These are phyloP conservation scores for Rhytidhysteron rufulum DNA, from an alignment of 2,329 filamentous ascomycete genomes.

Conservation along the genomic window DNA sequence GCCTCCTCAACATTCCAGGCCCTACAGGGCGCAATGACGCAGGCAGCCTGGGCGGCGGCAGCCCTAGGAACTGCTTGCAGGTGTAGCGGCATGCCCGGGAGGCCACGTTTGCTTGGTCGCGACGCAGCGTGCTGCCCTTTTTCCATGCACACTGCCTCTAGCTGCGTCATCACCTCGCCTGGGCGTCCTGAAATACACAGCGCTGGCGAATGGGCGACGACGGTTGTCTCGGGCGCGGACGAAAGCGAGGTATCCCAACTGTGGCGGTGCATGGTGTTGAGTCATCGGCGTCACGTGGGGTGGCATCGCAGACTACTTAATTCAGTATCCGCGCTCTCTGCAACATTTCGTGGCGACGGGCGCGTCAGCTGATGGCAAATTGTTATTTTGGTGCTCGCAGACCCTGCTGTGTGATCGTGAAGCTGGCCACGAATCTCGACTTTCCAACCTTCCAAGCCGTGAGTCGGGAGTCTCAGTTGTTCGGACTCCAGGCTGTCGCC, in stretches of 20 bases:
- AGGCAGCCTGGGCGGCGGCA: slow-evolving; percentile 16
- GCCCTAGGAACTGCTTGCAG: slow-evolving; percentile 15
- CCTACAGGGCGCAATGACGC: slow-evolving; percentile 18
- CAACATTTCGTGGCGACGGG: background rate
- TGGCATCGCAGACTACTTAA: background rate
- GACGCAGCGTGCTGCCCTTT: slow-evolving; percentile 19
- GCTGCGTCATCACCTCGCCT: slow-evolving; percentile 24
- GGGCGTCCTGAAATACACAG: slow-evolving; percentile 23
- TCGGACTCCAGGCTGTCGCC: too few relatives aligned
- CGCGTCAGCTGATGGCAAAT: background rate
- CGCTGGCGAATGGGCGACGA: slow-evolving; percentile 2
- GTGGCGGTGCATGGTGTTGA: slow-evolving; percentile 1
- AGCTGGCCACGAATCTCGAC: too few relatives aligned
- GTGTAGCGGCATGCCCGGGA: slow-evolving; percentile 21
- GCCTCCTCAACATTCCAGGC: background rate
- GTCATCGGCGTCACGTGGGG: background rate
- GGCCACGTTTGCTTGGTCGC: slow-evolving; percentile 29
- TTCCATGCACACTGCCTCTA: slow-evolving; percentile 25
- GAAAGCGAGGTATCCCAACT: background rate
- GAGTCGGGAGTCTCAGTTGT: too few relatives aligned
- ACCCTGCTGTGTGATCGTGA: too few relatives aligned
- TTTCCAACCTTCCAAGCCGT: too few relatives aligned
- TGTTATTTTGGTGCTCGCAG: background rate
- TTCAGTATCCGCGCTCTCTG: background rate
- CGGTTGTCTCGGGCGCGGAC: background rate